A percentile compares a stretch with the other conserved stretches of the same genome.
These are phyloP conservation scores for Anethum foeniculum DNA, from an alignment of 140 eudicot species.

Conservation along the genomic window DNA sequence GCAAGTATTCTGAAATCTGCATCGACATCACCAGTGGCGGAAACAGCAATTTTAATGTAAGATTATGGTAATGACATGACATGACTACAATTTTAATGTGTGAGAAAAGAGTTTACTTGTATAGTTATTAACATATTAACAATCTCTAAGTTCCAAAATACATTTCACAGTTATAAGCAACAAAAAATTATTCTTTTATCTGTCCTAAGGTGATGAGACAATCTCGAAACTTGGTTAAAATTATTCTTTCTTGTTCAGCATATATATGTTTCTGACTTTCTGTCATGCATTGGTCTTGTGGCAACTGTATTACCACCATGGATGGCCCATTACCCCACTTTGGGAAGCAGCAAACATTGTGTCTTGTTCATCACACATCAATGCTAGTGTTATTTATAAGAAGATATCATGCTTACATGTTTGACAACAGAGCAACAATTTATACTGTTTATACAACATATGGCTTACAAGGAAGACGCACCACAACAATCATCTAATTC, in stretches of 20 bases:
- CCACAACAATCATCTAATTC: neutral
- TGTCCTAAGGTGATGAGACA: conserved; percentile 91
- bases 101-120: too few relatives aligned
- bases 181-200: conserved; percentile 43
- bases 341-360: conserved; percentile 51
- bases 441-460: neutral
- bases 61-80: neutral
- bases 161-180: neutral
- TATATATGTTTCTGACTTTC: too few relatives aligned
- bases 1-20: neutral
- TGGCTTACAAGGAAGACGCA: neutral
- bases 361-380: conserved; percentile 95
- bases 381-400: conserved; percentile 93
- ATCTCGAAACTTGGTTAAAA: conserved; percentile 76
- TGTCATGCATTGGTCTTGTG: conserved; percentile 35
- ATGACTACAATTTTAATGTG: neutral
- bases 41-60: neutral
- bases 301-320: conserved; percentile 22
- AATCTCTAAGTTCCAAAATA: neutral
- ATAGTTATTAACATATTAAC: neutral
- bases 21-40: neutral
- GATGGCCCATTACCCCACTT: conserved; percentile 23
- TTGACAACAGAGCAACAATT: neutral
- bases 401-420: neutral
- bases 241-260: conserved; percentile 68